A percentile compares a stretch with the other conserved stretches of the same genome.
These are phyloP conservation scores for Omphalotus olearius DNA, from an alignment of 1,284 basidiomycete genomes.

Conservation along the genomic window DNA sequence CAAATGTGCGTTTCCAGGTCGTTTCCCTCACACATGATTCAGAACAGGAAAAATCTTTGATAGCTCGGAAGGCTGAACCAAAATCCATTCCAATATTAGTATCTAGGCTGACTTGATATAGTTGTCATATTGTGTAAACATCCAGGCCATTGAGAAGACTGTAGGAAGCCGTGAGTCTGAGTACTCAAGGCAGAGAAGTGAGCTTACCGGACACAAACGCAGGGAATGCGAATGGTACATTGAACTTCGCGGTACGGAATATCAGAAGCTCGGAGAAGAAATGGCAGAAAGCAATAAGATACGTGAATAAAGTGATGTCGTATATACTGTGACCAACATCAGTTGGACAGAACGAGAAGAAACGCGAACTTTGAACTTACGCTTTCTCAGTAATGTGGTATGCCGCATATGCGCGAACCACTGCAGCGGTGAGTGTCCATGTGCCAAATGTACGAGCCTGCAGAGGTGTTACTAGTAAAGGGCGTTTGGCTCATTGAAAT, in stretches of 20 bases:
- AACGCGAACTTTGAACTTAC: slow-evolving; percentile 43
- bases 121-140: too few species aligned
- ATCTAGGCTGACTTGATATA: too few species aligned
- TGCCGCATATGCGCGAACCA: slow-evolving; percentile 80
- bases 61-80: too few species aligned
- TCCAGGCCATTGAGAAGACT: too few species aligned
- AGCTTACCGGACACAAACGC: slow-evolving; percentile 84
- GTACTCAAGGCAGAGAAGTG: neutral
- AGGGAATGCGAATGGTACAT: slow-evolving; percentile 67
- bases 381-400: slow-evolving; percentile 80
- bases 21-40: too few species aligned
- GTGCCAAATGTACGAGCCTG: slow-evolving; percentile 85
- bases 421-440: slow-evolving; percentile 84
- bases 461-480: slow-evolving; percentile 66
- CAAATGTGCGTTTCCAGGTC: too few species aligned
- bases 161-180: too few species aligned
- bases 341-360: slow-evolving; percentile 13
- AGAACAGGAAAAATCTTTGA: too few species aligned
- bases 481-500: neutral
- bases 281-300: slow-evolving; percentile 87
- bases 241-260: slow-evolving; percentile 74
- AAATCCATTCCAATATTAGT: too few species aligned
- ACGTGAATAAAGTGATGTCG: slow-evolving; percentile 84
- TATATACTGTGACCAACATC: slow-evolving; percentile 61
- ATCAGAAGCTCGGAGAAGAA: slow-evolving; percentile 85